Percentiles rank a stretch among this genome's conserved stretches.
Conservation (phyloP, 2,329 filamentous ascomycete species). For the Cercospora canescens region DNA sequence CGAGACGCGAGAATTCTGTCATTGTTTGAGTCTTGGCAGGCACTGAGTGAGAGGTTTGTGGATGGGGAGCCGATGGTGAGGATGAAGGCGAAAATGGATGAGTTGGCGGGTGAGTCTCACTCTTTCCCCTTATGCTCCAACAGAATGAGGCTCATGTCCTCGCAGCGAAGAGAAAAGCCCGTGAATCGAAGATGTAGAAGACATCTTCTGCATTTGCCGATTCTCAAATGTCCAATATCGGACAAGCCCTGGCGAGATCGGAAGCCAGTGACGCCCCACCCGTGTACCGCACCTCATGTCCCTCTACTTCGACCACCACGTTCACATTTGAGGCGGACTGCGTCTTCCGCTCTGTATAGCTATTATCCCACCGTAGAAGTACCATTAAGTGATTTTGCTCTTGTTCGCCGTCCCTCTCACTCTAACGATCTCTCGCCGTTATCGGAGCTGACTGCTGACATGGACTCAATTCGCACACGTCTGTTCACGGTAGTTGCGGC, state of each 20-base stretch:
- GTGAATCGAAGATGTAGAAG: not conserved
- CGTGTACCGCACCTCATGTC: not conserved
- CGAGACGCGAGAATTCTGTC: conserved; percentile 27
- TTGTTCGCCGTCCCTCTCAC: not conserved
- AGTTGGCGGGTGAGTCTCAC: conserved; percentile 29
- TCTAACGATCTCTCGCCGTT: not conserved
- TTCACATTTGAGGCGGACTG: not conserved
- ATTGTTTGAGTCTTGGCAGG: conserved; percentile 28
- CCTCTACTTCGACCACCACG: not conserved
- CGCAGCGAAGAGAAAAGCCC: not conserved
- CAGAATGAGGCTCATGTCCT: not conserved
- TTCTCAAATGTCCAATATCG: not conserved
- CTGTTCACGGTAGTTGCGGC: not conserved
- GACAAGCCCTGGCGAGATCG: not conserved
- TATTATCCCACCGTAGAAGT: not conserved
- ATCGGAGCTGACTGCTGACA: not conserved
- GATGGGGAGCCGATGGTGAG: conserved; percentile 30
- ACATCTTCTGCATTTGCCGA: not conserved
- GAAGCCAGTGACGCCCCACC: not conserved
- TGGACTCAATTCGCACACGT: not conserved
- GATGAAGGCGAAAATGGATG: conserved; percentile 33
- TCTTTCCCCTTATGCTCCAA: not conserved
- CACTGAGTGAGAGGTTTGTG: conserved; percentile 31
- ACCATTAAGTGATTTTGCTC: not conserved
- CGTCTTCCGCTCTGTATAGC: not conserved